A percentile compares a stretch with the other conserved stretches of the same genome.
Evolutionary conservation across 768 basidiomycete species (phyloP).

Genomic region (Leucocoprinus leucothites): DNA sequence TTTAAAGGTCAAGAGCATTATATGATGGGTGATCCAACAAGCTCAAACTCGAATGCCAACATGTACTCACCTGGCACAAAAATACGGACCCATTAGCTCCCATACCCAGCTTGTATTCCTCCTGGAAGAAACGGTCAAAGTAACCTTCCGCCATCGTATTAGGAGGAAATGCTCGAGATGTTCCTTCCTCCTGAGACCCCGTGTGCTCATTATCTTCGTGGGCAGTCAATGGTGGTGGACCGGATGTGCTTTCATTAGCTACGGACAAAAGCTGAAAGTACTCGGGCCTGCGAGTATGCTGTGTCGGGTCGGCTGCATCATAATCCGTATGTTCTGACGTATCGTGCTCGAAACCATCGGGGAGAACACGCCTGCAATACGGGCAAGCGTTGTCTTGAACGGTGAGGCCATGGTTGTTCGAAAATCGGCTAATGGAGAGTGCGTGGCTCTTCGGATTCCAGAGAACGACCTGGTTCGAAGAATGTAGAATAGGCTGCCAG

Average conservation of each 20-base stretch:
- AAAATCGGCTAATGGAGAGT: constrained; percentile 53
- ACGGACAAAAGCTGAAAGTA: constrained; percentile 79
- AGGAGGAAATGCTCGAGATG: constrained; percentile 48
- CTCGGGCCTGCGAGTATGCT: constrained; percentile 60
- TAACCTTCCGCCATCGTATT: constrained; percentile 89
- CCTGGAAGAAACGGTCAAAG: constrained; percentile 89
- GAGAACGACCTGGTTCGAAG: constrained; percentile 83
- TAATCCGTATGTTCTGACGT: constrained; percentile 22
- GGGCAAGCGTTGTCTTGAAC: constrained; percentile 48
- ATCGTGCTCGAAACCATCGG: constrained; percentile 35
- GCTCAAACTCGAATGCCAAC: constrained; percentile 5
- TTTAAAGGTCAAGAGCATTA: constrained; percentile 76
- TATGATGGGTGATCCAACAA: constrained; percentile 21
- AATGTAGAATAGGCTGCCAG: constrained; percentile 81
- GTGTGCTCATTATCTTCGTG: constrained; percentile 5
- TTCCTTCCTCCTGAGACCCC: neutral
- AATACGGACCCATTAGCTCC: constrained; percentile 92
- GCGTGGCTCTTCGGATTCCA: constrained; percentile 88
- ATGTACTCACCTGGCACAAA: constrained; percentile 68
- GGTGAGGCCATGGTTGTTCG: constrained; percentile 19
- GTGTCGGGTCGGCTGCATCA: constrained; percentile 36
- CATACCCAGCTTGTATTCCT: constrained; percentile 88
- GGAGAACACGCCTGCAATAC: constrained; percentile 67
- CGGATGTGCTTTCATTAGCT: constrained; percentile 61
- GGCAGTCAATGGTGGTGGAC: constrained; percentile 44